A percentile compares a stretch with the other conserved stretches of the same genome.
Evolutionary conservation across 192 early-diverging fungal species (phyloP).

Genomic region (Rhizoclosmatium sp.): DNA sequence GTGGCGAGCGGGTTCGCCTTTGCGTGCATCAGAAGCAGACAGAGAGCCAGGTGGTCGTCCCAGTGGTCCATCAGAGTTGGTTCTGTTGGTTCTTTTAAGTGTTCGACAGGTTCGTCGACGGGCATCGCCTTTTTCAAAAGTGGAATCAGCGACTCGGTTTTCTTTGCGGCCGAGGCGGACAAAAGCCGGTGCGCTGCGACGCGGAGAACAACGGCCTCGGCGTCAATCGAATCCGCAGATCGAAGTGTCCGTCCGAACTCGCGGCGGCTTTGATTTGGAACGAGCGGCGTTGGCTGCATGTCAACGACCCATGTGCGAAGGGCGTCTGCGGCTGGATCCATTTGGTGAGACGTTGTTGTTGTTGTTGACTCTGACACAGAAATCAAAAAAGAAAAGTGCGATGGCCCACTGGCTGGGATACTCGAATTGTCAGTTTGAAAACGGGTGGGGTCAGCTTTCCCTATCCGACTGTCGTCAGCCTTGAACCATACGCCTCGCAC

Average conservation of each 20-base stretch:
- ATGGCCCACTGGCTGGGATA: not conserved
- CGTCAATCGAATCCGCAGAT: not conserved
- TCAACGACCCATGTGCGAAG: too few relatives aligned
- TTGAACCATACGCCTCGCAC: too few relatives aligned
- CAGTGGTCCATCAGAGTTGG: constrained; percentile 15
- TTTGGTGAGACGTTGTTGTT: too few relatives aligned
- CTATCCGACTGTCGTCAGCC: not conserved
- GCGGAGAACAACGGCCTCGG: not conserved
- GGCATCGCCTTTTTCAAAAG: not conserved
- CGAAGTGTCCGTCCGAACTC: not conserved
- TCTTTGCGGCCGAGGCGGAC: constrained; percentile 3
- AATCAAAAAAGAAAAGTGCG: not conserved
- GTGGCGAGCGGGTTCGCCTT: not conserved
- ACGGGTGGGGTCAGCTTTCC: not conserved
- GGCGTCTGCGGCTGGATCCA: too few relatives aligned
- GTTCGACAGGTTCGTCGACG: not conserved
- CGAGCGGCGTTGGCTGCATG: not conserved
- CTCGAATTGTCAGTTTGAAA: not conserved
- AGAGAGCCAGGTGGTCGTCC: constrained; percentile 25
- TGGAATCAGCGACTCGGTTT: not conserved
- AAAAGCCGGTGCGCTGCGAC: not conserved
- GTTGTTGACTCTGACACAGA: not conserved
- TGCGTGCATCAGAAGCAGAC: constrained; percentile 21
- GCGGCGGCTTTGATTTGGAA: not conserved
- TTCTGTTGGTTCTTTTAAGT: not conserved